phyloP scores from a whole-genome alignment of 2,329 filamentous ascomycete genomes.

The Trichoderma guizhouense region DNA sequence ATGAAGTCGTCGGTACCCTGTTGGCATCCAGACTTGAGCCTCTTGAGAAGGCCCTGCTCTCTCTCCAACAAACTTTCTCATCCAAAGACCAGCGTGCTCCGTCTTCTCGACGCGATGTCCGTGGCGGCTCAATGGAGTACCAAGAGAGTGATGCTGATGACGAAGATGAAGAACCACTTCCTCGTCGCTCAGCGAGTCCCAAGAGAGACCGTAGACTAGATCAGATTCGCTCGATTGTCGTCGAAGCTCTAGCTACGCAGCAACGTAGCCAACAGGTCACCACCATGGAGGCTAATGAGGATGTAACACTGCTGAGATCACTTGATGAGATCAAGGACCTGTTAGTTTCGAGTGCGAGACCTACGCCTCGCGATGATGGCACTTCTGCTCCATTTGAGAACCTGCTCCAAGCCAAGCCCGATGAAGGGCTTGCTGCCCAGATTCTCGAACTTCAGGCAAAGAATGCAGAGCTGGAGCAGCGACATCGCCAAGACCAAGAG shows the following conservation, averaged over 20 bases:
- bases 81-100: conserved; percentile 53
- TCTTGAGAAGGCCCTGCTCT: conserved; percentile 72
- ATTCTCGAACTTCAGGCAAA: conserved; percentile 58
- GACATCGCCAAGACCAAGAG: conserved; percentile 45
- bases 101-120: conserved; percentile 56
- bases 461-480: conserved; percentile 58
- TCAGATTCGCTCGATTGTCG: conserved; percentile 69
- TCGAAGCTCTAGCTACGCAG: conserved; percentile 68
- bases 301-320: conserved; percentile 60
- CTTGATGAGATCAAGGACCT: conserved; percentile 61
- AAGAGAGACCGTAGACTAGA: conserved; percentile 75
- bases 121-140: conserved; percentile 66
- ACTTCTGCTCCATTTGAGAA: neutral
- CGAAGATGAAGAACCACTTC: conserved; percentile 72
- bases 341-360: conserved; percentile 22
- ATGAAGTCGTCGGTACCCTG: conserved; percentile 75
- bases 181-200: conserved; percentile 71
- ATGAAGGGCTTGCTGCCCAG: conserved; percentile 52
- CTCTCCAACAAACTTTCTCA: conserved; percentile 68
- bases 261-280: conserved; percentile 41
- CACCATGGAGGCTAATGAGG: conserved; percentile 31
- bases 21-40: conserved; percentile 75
- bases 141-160: conserved; percentile 90
- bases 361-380: neutral
- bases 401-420: conserved; percentile 37